Evolutionary conservation across 257 asterid species (phyloP).

Genomic region (Lycium ferocissimum): DNA sequence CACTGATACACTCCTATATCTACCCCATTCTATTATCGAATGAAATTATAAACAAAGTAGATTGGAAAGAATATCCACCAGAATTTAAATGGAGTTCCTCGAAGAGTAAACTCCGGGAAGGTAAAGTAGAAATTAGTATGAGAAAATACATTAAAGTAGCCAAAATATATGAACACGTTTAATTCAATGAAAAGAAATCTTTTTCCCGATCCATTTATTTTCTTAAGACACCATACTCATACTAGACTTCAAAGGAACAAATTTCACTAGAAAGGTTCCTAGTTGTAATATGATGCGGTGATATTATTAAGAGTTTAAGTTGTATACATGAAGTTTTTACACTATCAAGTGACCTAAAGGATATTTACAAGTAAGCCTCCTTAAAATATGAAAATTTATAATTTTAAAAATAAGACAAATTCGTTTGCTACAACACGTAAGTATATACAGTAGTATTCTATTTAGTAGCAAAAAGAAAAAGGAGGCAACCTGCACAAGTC

Average conservation of each 20-base stretch:
- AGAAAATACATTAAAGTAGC: background rate
- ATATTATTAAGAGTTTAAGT: background rate
- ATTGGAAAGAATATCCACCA: background rate
- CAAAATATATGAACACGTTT: background rate
- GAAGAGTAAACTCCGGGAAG: background rate
- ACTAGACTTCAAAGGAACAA: background rate
- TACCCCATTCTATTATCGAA: background rate
- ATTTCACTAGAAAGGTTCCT: background rate
- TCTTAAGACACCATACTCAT: background rate
- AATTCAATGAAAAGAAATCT: background rate
- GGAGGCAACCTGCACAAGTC: conserved; percentile 65
- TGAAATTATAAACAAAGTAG: background rate
- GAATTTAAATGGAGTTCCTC: background rate
- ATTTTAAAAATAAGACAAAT: background rate
- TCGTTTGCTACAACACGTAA: background rate
- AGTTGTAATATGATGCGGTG: background rate
- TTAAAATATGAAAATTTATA: background rate
- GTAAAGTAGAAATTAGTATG: background rate
- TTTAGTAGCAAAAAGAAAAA: background rate
- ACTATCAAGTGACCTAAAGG: background rate
- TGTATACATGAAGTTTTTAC: background rate
- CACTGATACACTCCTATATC: background rate
- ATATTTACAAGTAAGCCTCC: too few species aligned
- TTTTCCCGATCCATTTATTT: background rate
- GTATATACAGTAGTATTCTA: background rate